These are phyloP conservation scores for Cyanodermella asteris DNA, from an alignment of 2,329 filamentous ascomycete species.

Conservation along the genomic window DNA sequence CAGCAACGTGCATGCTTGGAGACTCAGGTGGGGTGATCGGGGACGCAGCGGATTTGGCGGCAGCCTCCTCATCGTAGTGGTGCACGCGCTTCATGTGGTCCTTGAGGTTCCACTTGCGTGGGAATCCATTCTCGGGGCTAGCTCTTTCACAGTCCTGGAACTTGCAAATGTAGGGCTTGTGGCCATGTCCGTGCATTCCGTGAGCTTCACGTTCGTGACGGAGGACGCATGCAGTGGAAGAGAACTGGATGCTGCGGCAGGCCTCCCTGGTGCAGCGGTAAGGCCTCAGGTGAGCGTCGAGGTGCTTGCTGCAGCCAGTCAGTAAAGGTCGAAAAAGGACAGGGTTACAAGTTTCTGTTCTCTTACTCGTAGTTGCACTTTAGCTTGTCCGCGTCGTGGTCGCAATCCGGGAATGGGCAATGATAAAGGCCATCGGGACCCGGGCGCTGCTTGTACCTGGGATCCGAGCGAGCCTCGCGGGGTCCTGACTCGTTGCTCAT, in stretches of 20 bases:
- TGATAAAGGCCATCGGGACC: constrained; percentile 65
- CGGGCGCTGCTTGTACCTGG: too few relatives aligned
- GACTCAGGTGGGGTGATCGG: too few relatives aligned
- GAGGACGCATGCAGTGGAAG: constrained; percentile 82
- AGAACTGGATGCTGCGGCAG: constrained; percentile 75
- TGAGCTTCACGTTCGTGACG: constrained; percentile 92
- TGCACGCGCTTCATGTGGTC: constrained; percentile 97
- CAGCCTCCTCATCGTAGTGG: constrained; percentile 31
- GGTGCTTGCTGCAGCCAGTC: constrained; percentile 51
- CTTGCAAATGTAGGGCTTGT: constrained; percentile 76
- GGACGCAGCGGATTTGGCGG: too few relatives aligned
- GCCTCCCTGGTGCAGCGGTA: constrained; percentile 77
- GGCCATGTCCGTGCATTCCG: constrained; percentile 82
- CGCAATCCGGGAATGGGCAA: constrained; percentile 76
- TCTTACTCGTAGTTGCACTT: constrained; percentile 98
- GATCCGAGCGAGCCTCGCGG: too few relatives aligned
- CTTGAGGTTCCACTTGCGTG: constrained; percentile 81
- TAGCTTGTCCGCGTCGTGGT: constrained; percentile 81
- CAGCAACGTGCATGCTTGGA: too few relatives aligned
- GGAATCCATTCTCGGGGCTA: constrained; percentile 66
- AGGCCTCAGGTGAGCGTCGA: constrained; percentile 90
- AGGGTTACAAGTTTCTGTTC: constrained; percentile 1
- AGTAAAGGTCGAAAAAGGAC: constrained; percentile 11
- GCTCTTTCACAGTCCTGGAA: constrained; percentile 76
- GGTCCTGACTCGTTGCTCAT: too few relatives aligned